Evolutionary conservation across 2,329 filamentous ascomycete species (phyloP), one percentile per base, ranked within the genome.

Genomic region (Bimuria novae-zelandiae): DNA sequence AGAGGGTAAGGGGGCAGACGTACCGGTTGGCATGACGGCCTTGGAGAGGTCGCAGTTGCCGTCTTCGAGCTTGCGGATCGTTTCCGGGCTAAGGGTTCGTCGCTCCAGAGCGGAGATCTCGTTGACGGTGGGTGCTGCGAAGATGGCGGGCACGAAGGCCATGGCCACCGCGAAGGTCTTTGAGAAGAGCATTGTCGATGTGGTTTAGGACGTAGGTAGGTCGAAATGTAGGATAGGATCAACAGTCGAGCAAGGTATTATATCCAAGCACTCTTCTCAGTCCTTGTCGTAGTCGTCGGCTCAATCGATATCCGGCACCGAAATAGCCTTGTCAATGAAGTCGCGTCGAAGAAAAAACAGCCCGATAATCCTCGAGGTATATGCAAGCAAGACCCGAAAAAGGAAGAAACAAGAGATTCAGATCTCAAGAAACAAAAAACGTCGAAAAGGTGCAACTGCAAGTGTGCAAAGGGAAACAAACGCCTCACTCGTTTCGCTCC

Each of bases 111-210:
- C n/a, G 37, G 21, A 30, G 29, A 32, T 25, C 22, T 22, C 14
- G 43, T 46, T 14, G 30, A 36, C 10, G 30, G 49, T 69, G 7
- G 71, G 71, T 36, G 68, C 69, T 21, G 72, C 71, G 56, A 72
- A 56, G 49, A 61, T 56, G 14, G 64, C 49, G 37, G 71, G 71
- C 55, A 70, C 66, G 51, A 75, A 55, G 37, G 70, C 66, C 46
- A 75, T 52, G 35, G 69, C 37, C 51, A 73, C 55, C 10, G 64
- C 56, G 59, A 72, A 35, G 17, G 65, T 56, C 37, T 60, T 62
- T 45, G 67, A 59, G 68, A 72, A 73, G 59, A 71, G 62, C 72
- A 75, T 75, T 43, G 36, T 63, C 35, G 49, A 22, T 32, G 40
- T n/a, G n/a, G n/a, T n/a, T n/a, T n/a, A n/a, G n/a, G n/a, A n/a